These are phyloP conservation scores for Plasmodium sp. DNA, from an alignment of 169 alveolate genomes.

Conservation along the genomic window DNA sequence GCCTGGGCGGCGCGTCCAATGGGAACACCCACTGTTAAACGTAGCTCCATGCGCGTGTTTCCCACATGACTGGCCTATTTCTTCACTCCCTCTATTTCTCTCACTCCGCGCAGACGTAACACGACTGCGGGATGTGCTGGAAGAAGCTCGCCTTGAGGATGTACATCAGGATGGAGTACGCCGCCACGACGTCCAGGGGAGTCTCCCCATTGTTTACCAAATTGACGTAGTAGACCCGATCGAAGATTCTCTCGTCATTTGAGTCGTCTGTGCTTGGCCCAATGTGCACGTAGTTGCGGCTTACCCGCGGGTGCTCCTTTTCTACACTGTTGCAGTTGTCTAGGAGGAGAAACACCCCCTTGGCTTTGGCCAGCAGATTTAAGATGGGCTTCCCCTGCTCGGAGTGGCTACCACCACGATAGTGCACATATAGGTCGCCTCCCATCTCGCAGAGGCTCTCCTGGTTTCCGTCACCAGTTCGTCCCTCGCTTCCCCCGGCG, in stretches of 20 bases:
- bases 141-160: slow-evolving; percentile 36
- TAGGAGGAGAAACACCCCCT: slow-evolving; percentile 71
- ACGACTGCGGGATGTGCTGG: slow-evolving; percentile 57
- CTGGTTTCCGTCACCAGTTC: neutral
- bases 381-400: slow-evolving; percentile 25
- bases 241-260: slow-evolving; percentile 5
- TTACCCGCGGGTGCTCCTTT: slow-evolving; percentile 1
- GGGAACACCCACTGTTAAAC: neutral
- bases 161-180: slow-evolving; percentile 53
- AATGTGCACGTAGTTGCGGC: slow-evolving; percentile 9
- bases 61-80: neutral
- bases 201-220: neutral
- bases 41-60: neutral
- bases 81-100: neutral
- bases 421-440: slow-evolving; percentile 34
- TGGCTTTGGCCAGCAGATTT: slow-evolving; percentile 37
- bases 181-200: slow-evolving; percentile 11
- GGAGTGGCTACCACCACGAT: neutral
- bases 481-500: neutral
- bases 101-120: slow-evolving; percentile 22
- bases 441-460: neutral
- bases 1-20: neutral
- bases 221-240: slow-evolving; percentile 50
- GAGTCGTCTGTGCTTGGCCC: neutral
- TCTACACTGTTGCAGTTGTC: slow-evolving; percentile 68